phyloP scores from a whole-genome alignment of 257 asterid species.

The Solanum medicagineum region DNA sequence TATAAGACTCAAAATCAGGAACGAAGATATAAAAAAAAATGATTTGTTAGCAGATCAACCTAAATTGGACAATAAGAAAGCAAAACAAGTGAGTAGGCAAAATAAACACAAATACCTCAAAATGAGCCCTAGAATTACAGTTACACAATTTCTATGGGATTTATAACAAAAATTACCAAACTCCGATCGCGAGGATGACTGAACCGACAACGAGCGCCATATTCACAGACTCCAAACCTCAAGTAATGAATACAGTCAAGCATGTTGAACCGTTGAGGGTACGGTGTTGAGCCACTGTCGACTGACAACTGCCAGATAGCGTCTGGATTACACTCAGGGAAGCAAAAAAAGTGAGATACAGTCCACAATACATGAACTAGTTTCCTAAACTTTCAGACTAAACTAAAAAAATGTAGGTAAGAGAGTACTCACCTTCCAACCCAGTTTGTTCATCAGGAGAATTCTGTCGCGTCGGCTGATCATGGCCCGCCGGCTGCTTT shows the following conservation, averaged over 20 bases:
- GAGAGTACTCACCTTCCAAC: not conserved
- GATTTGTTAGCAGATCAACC: not conserved
- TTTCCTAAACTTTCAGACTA: not conserved
- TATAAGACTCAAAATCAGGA: not conserved
- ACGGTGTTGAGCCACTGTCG: slow-evolving; percentile 4
- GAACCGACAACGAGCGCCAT: slow-evolving; percentile 25
- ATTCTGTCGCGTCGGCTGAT: not conserved
- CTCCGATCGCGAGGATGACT: slow-evolving; percentile 17
- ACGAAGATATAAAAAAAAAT: not conserved
- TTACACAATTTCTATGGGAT: not conserved
- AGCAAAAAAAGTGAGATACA: not conserved
- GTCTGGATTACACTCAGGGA: slow-evolving; percentile 11
- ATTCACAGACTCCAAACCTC: slow-evolving; percentile 20
- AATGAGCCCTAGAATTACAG: not conserved
- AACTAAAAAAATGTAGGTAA: not conserved
- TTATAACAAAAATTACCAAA: not conserved
- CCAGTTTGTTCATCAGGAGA: not conserved
- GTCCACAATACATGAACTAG: slow-evolving; percentile 3
- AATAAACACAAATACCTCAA: not conserved
- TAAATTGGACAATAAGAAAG: not conserved
- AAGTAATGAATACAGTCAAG: slow-evolving; percentile 16
- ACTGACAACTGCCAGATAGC: slow-evolving; percentile 19
- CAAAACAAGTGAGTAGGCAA: not conserved
- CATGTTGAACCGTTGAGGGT: slow-evolving; percentile 14
- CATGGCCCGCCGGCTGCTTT: not conserved